Base-by-base conservation (phyloP, 306 rosid genomes). In the Vicia sativa region DNA sequence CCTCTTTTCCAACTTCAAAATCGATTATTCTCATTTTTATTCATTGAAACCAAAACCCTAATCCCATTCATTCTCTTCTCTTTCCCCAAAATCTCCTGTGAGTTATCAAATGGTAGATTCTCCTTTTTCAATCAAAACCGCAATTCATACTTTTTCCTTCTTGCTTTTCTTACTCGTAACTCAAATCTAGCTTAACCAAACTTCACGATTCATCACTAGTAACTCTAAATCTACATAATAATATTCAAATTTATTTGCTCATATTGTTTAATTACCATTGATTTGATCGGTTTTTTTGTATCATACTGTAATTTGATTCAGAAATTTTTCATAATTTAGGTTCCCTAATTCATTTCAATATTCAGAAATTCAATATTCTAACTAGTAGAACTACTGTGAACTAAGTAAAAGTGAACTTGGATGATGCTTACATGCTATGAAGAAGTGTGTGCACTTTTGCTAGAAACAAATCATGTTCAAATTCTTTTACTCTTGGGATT, bases 51-150 rank as follows among this genome's bases (percentile, higher is more conserved):
- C 48, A 71, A 71, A 80, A 66, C 81, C 73, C 75, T 62, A 71
- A 67, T 4, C 65, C 45, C 12, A 56, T 59, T 58, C 65, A 2
- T 16, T 68, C 58, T 28, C 46, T 21, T 21, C 23, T 21, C 23
- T 52, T 11, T 41, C 16, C 62, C 71, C 35, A 31, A 31, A 67
- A 75, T 54, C 48, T 42, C 49, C 69, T 18, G 55, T 62, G 75
- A 76, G 67, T 67, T 76, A 29, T 75, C 68, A 37, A 71, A 54
- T 61, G 81, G 84, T 80, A 62, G 68, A 67, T 72, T 62, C 42
- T 72, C 68, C 26, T 10, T 80, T 42, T 68, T 31, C 73, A 12
- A 3, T 31, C 73, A 12, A 3, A 55, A 29, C 31, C 72, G 38
- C 11, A 37, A 1, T 57, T 7, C 26, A 4, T 11, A 21, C 9